phyloP scores from a whole-genome alignment of 441 rosid species.

The Mallotus japonicus region DNA sequence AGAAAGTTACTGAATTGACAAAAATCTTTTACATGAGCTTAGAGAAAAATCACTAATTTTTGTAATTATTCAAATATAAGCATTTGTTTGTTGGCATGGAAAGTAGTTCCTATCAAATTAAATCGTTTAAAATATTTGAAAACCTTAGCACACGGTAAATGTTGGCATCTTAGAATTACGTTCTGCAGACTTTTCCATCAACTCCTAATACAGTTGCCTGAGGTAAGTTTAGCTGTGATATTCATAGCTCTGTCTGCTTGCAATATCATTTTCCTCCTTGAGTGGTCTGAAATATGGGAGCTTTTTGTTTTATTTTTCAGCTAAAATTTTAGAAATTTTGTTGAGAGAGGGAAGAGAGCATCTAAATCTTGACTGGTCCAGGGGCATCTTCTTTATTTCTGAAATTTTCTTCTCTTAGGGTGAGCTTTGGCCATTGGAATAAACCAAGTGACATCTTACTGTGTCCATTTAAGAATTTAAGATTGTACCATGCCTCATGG shows the following conservation, averaged over 20 bases:
- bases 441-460: not conserved
- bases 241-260: not conserved
- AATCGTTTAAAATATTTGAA: not conserved
- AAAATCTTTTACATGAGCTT: not conserved
- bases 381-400: not conserved
- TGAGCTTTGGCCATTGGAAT: not conserved
- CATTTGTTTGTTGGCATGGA: not conserved
- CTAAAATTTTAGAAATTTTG: too few relatives aligned
- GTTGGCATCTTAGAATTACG: too few relatives aligned
- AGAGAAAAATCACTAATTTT: not conserved
- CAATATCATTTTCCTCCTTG: not conserved
- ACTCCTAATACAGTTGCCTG: not conserved
- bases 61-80: not conserved
- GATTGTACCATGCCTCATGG: not conserved
- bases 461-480: not conserved
- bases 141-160: not conserved
- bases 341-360: not conserved
- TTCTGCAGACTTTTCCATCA: not conserved
- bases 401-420: not conserved
- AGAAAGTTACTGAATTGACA: not conserved
- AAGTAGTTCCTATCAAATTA: not conserved
- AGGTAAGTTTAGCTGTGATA: not conserved
- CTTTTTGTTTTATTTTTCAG: too few relatives aligned
- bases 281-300: not conserved
- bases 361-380: not conserved